A percentile compares a stretch with the other conserved stretches of the same genome.
Conservation (phyloP, 140 eudicot genomes). For the Artemisia princeps region DNA sequence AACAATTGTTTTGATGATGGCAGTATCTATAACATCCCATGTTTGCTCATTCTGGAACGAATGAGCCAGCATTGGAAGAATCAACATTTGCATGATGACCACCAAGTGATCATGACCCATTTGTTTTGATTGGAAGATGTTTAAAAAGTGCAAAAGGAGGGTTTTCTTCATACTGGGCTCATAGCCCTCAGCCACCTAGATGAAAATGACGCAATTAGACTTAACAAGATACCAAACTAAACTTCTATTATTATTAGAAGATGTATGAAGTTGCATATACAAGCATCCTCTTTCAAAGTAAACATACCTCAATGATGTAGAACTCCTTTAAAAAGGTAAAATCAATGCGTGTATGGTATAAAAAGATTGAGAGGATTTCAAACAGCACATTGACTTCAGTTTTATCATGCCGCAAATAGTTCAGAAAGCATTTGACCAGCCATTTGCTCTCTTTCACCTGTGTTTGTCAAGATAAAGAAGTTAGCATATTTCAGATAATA, state of each 20-base stretch:
- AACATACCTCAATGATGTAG: constrained; percentile 80
- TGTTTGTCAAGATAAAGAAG: constrained; percentile 15
- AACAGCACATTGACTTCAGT: constrained; percentile 86
- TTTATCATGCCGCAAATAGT: constrained; percentile 88
- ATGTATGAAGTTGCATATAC: constrained; percentile 12
- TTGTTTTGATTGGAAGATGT: constrained; percentile 78
- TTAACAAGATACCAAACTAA: not conserved
- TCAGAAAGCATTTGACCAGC: constrained; percentile 96
- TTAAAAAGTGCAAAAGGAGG: constrained; percentile 73
- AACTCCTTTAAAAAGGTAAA: constrained; percentile 93
- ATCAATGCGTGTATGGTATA: constrained; percentile 83
- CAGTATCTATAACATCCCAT: constrained; percentile 92
- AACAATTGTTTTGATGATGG: constrained; percentile 79
- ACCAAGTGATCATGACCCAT: constrained; percentile 94
- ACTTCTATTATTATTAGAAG: constrained; percentile 2
- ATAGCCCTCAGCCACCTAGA: constrained; percentile 96
- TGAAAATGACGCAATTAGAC: constrained; percentile 5
- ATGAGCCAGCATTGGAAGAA: constrained; percentile 96
- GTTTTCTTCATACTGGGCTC: constrained; percentile 78
- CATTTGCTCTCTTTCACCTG: constrained; percentile 99
- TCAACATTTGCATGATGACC: constrained; percentile 95
- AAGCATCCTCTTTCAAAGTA: constrained; percentile 8
- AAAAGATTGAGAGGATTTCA: constrained; percentile 83
- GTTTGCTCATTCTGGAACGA: constrained; percentile 92
- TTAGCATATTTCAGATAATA: constrained; percentile 9